A percentile compares a stretch with the other conserved stretches of the same genome.
Conservation (phyloP, 345 rosid species). For the Hibiscus trionum region DNA sequence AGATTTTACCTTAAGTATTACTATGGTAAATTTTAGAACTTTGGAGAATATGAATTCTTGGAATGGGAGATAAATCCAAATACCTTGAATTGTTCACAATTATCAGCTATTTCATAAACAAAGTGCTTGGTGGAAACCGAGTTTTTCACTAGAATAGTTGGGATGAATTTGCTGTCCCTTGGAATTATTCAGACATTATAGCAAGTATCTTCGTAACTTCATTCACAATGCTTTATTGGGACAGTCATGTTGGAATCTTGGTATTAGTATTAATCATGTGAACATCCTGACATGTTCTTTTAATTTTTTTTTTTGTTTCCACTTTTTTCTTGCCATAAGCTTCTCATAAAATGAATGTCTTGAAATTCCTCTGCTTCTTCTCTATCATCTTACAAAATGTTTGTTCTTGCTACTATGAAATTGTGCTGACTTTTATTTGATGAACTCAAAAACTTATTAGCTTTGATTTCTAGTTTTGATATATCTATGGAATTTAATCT, state of each 20-base stretch:
- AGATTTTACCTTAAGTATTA: neutral
- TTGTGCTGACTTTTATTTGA: neutral
- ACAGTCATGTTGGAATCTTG: neutral
- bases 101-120: neutral
- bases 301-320: constrained; percentile 1
- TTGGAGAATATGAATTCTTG: neutral
- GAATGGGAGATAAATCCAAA: neutral
- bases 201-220: neutral
- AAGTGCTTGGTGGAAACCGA: neutral
- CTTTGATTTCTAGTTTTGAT: neutral
- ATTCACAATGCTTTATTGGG: neutral
- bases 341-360: neutral
- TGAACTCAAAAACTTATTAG: neutral
- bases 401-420: neutral
- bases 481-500: neutral
- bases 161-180: neutral
- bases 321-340: neutral
- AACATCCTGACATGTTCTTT: neutral
- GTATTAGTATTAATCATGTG: neutral
- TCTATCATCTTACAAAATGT: neutral
- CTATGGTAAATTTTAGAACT: neutral
- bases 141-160: neutral
- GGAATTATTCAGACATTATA: neutral
- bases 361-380: neutral
- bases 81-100: neutral